These are phyloP conservation scores for Parascedosporium putredinis DNA, from an alignment of 2,329 filamentous ascomycete species.

Conservation along the genomic window DNA sequence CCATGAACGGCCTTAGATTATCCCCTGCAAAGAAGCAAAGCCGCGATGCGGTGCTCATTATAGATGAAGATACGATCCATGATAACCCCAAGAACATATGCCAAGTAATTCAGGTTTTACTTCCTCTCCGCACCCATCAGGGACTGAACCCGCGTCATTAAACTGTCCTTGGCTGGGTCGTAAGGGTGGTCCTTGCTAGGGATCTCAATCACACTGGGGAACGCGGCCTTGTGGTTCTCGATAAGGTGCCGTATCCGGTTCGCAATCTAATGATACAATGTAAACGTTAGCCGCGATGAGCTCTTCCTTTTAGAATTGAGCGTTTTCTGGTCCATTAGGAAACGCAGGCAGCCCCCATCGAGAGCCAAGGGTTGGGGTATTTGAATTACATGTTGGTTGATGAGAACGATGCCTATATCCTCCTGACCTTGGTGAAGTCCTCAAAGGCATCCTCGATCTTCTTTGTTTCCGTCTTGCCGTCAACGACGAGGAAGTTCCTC, in stretches of 20 bases:
- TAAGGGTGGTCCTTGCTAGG: constrained; percentile 99
- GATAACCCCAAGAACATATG: too few relatives aligned
- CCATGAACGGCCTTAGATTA: too few relatives aligned
- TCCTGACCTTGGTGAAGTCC: constrained; percentile 81
- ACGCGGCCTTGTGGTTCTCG: constrained; percentile 86
- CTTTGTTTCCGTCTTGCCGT: constrained; percentile 80
- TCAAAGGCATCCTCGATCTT: constrained; percentile 87
- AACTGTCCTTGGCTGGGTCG: constrained; percentile 97
- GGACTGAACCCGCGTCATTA: constrained; percentile 25
- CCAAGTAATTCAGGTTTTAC: too few relatives aligned
- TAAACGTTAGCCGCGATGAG: neutral
- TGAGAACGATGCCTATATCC: constrained; percentile 91
- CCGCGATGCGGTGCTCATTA: too few relatives aligned
- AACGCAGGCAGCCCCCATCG: too few relatives aligned
- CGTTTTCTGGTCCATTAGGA: too few relatives aligned
- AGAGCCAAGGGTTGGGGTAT: too few relatives aligned
- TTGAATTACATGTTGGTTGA: constrained; percentile 97
- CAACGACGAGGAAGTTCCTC: constrained; percentile 97
- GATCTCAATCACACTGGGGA: constrained; percentile 93
- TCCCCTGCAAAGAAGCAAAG: too few relatives aligned
- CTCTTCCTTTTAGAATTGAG: too few relatives aligned
- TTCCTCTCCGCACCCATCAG: constrained; percentile 4
- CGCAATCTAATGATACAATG: constrained; percentile 54
- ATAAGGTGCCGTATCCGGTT: constrained; percentile 86
- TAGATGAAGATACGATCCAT: too few relatives aligned